Evolutionary conservation across 1,284 basidiomycete species (phyloP), one percentile per base, ranked within the genome.

Genomic region (Puccinia triticina): DNA sequence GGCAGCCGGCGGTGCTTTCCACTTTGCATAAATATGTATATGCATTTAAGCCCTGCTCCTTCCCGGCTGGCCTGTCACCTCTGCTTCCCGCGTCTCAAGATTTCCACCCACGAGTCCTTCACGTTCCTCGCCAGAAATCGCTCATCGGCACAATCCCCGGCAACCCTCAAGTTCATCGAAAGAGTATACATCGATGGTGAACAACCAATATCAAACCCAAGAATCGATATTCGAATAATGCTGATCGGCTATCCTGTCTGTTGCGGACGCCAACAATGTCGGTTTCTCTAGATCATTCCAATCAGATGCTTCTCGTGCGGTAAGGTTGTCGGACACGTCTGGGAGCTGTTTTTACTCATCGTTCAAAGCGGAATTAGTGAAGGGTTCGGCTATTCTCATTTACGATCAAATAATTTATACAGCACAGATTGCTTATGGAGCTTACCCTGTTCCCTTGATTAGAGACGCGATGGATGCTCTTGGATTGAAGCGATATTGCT

Each of bases 401-500:
- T 29, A 46, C 43, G 46, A 46, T 18, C 16, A 69, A 43, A 46
- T 14, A 67, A 69, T n/a, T n/a, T n/a, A 40, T 0, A 18, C 32
- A 48, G 14, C 26, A 66, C 34, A n/a, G 29, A 40, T n/a, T 57
- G n/a, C 21, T 73, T 14, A 3, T 32, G 32, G 26, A 48, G 21
- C 12, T 26, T 55, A 37, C 40, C 7, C 1, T 37, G 34, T 74
- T 37, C 32, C 10, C 43, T 43, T 67, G 32, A 71, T 67, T 84
- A 94, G 96, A 85, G 95, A 98, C 83, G 96, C 96, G 12, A 90
- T 98, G 77, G 95, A 97, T 84, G 92, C 93, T 85, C 89, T 98
- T 5, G 93, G 95, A 84, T 89, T 98, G 81, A 96, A 94, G 88
- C 89, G 96, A 83, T 98, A 98, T 88, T 98, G 96, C 88, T 98